Evolutionary conservation across 345 rosid genomes (phyloP).

Genomic region (Murraya paniculata): DNA sequence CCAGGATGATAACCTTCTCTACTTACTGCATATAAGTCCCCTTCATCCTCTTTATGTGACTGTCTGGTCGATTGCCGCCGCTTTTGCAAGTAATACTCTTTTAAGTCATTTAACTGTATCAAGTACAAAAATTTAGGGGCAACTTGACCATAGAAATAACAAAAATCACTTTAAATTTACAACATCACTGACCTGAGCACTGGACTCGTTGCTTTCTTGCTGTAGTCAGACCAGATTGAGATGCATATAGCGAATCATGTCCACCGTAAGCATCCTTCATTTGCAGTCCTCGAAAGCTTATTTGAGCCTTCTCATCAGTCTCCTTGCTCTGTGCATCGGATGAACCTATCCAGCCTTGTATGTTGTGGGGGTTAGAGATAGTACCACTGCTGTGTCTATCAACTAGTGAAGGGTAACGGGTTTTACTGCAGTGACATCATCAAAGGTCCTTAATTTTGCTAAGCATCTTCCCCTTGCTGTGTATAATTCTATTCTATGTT

Average conservation of each 20-base stretch:
- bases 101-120: constrained; percentile 50
- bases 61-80: constrained; percentile 30
- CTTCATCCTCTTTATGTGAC: constrained; percentile 29
- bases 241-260: constrained; percentile 22
- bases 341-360: constrained; percentile 30
- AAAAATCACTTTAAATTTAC: not conserved
- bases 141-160: not conserved
- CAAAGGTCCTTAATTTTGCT: constrained; percentile 35
- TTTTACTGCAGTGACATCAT: constrained; percentile 29
- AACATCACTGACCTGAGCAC: constrained; percentile 38
- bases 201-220: constrained; percentile 46
- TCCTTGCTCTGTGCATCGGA: constrained; percentile 16
- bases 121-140: not conserved
- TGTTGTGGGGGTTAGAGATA: constrained; percentile 15
- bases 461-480: constrained; percentile 37
- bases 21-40: constrained; percentile 24
- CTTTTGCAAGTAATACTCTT: constrained; percentile 56
- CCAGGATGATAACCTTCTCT: constrained; percentile 47
- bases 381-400: constrained; percentile 24
- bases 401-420: constrained; percentile 23
- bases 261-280: constrained; percentile 31
- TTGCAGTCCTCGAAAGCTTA: constrained; percentile 36
- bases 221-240: constrained; percentile 36
- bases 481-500: constrained; percentile 28
- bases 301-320: constrained; percentile 34